phyloP scores from a whole-genome alignment of 306 rosid species.

The Ammopiptanthus mongolicus region DNA sequence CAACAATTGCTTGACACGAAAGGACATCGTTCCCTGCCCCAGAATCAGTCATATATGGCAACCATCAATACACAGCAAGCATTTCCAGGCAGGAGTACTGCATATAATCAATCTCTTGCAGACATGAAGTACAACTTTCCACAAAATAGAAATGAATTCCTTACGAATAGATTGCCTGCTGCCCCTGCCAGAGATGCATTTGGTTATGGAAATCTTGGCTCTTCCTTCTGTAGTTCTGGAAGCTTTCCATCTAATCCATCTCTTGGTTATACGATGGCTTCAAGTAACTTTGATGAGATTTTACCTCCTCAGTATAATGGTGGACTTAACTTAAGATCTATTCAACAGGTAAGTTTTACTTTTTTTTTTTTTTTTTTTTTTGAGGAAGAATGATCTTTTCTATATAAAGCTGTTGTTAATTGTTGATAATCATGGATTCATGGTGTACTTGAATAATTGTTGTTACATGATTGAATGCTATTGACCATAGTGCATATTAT shows the following conservation, averaged over 20 bases:
- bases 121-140: slow-evolving; percentile 38
- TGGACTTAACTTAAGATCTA: slow-evolving; percentile 31
- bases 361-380: background rate
- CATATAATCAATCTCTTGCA: slow-evolving; percentile 24
- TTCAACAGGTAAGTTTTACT: slow-evolving; percentile 43
- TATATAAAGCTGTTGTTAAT: background rate
- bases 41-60: slow-evolving; percentile 27
- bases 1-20: slow-evolving; percentile 6
- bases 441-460: background rate
- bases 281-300: slow-evolving; percentile 33
- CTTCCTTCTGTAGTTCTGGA: slow-evolving; percentile 30
- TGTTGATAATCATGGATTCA: background rate
- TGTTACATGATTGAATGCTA: slow-evolving; percentile 5
- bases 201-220: slow-evolving; percentile 40
- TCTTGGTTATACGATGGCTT: slow-evolving; percentile 21
- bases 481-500: background rate
- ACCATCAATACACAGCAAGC: slow-evolving; percentile 28
- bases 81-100: slow-evolving; percentile 33
- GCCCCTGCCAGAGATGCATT: slow-evolving; percentile 29
- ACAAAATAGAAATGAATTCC: slow-evolving; percentile 26
- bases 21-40: slow-evolving; percentile 21
- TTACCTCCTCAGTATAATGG: slow-evolving; percentile 36
- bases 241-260: slow-evolving; percentile 33
- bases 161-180: slow-evolving; percentile 24
- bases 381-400: background rate